A percentile compares a stretch with the other conserved stretches of the same genome.
Evolutionary conservation across 257 asterid species (phyloP).

Genomic region (Buddleja alternifolia): DNA sequence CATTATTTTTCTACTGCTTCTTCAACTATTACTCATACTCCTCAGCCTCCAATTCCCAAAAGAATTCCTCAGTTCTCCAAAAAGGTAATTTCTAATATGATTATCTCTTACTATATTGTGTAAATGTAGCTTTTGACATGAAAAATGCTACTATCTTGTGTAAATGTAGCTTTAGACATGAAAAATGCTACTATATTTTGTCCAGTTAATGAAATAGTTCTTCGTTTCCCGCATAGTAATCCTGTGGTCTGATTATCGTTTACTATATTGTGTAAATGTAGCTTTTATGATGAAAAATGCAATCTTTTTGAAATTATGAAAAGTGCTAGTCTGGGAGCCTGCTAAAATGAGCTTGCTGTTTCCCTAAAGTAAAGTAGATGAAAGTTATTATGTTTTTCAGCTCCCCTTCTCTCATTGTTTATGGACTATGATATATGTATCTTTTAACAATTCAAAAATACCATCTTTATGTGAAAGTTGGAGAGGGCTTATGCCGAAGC

Average conservation of each 20-base stretch:
- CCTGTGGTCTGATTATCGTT: not conserved
- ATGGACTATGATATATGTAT: not conserved
- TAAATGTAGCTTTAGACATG: not conserved
- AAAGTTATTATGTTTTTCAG: not conserved
- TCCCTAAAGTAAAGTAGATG: not conserved
- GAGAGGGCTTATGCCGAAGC: not conserved
- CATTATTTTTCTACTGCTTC: constrained; percentile 13
- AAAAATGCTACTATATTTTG: too few relatives aligned
- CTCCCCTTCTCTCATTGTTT: not conserved
- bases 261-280: not conserved
- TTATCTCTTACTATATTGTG: not conserved
- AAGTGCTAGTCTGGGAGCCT: not conserved
- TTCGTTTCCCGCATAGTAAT: too few relatives aligned
- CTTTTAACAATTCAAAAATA: not conserved
- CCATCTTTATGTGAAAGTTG: not conserved
- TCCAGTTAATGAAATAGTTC: too few relatives aligned
- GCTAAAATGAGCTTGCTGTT: not conserved
- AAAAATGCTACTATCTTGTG: too few relatives aligned
- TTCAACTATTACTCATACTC: not conserved
- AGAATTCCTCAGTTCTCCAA: constrained; percentile 52
- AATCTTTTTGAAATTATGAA: not conserved
- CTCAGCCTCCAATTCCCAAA: constrained; percentile 23
- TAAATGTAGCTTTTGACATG: not conserved
- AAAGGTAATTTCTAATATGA: constrained; percentile 33
- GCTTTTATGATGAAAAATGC: not conserved